Base-by-base conservation (phyloP, 495 filamentous ascomycete species). In the Jackrogersella multiformis region DNA sequence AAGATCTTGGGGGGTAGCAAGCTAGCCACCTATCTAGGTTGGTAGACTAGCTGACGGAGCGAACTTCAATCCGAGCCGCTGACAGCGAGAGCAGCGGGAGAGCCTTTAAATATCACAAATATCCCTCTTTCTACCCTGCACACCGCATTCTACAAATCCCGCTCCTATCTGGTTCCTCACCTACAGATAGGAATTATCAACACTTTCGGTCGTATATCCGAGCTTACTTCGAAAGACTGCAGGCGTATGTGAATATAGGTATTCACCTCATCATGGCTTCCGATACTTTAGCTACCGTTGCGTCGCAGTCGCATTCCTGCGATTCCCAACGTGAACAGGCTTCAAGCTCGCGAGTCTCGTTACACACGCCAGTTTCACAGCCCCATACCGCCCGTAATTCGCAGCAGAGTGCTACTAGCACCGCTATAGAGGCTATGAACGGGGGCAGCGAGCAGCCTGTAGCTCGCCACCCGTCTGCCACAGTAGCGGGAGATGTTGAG, bases 401-500 rank as follows among this genome's bases (percentile, higher is more conserved):
- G 18, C 72, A 54, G 42, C 69, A 73, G 34, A 79, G 69, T 24
- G 75, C 74, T 32, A 73, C 68, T n/a, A 82, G 81, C 70, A 82
- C 80, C 13, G 79, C 52, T 15, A 64, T 82, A 48, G 82, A 82
- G 63, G 72, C 83, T 26, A 84, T 74, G 57, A 84, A 83, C 5
- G 78, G 79, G 1, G 74, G 70, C 12, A 51, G 70, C 30, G 73
- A 79, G n/a, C 78, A 80, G 7, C 77, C 69, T 61, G 80, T 73
- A 51, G 81, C 71, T 63, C 85, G 76, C 73, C 87, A 79, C 77
- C 81, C 73, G 23, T 53, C 42, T 30, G 32, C 41, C 2, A 64
- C 58, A 15, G 55, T 58, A 56, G 61, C 61, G 15, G 56, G 56
- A 56, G 90, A 93, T 68, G 80, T 91, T 53, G 93, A 96, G 79